These are phyloP conservation scores for Odontarrhena argentea DNA, from an alignment of 345 rosid species.

Conservation along the genomic window DNA sequence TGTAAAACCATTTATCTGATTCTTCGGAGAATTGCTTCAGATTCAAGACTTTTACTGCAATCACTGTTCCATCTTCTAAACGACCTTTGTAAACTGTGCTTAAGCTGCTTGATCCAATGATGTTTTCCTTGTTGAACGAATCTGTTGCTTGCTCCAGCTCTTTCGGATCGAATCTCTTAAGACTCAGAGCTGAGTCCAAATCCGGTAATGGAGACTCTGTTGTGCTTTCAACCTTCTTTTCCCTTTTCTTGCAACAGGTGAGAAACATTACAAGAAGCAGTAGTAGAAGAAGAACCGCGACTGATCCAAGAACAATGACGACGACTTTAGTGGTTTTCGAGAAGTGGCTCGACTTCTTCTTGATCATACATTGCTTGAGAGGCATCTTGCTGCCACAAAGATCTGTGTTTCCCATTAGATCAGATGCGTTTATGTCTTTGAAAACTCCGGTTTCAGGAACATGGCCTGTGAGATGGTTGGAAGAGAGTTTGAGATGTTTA, in stretches of 20 bases:
- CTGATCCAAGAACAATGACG: constrained; percentile 51
- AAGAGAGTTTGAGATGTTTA: constrained; percentile 65
- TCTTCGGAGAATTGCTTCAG: constrained; percentile 66
- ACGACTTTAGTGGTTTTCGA: constrained; percentile 47
- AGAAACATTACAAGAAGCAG: constrained; percentile 41
- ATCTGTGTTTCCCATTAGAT: constrained; percentile 61
- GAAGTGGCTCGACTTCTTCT: constrained; percentile 46
- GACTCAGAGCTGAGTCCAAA: constrained; percentile 48
- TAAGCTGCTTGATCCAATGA: constrained; percentile 73
- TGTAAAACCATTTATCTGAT: constrained; percentile 71
- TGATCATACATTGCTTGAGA: constrained; percentile 51
- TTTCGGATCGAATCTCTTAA: constrained; percentile 57
- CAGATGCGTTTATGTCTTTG: constrained; percentile 47
- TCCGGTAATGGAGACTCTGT: constrained; percentile 48
- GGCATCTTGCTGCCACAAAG: constrained; percentile 64
- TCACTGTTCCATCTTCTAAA: constrained; percentile 56
- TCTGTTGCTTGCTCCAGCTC: constrained; percentile 68
- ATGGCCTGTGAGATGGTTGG: constrained; percentile 72
- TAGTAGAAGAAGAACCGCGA: constrained; percentile 43
- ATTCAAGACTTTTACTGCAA: constrained; percentile 80
- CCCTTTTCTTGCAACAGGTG: constrained; percentile 34
- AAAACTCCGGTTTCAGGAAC: constrained; percentile 75
- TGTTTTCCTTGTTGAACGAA: constrained; percentile 54
- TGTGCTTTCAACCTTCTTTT: constrained; percentile 36
- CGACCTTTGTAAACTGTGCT: constrained; percentile 84